A percentile compares a stretch with the other conserved stretches of the same genome.
These are phyloP conservation scores for Heimioporus sp. DNA, from an alignment of 768 basidiomycete genomes.

Conservation along the genomic window DNA sequence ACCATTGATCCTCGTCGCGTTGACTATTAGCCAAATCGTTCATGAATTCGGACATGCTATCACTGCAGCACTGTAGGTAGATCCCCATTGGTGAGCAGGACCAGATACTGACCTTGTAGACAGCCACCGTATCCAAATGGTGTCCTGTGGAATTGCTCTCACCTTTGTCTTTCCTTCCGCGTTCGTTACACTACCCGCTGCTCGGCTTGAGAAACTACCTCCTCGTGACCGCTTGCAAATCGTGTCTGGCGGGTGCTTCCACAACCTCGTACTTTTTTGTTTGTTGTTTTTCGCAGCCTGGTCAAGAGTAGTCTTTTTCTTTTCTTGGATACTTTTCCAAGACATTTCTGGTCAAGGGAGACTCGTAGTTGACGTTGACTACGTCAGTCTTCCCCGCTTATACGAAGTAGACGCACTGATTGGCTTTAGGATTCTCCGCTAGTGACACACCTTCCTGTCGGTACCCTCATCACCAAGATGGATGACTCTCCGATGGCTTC, in stretches of 20 bases:
- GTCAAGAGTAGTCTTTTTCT: conserved; percentile 24
- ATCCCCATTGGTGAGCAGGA: neutral
- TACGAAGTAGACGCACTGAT: conserved; percentile 3
- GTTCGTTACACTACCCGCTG: conserved; percentile 61
- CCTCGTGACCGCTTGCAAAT: conserved; percentile 52
- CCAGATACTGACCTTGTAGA: neutral
- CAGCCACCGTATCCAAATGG: conserved; percentile 66
- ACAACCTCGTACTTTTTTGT: conserved; percentile 66
- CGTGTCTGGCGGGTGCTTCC: conserved; percentile 71
- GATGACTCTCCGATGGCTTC: conserved; percentile 56
- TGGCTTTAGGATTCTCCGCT: conserved; percentile 58
- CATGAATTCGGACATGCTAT: conserved; percentile 84
- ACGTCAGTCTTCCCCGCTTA: conserved; percentile 38
- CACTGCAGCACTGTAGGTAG: conserved; percentile 66
- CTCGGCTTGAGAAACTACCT: conserved; percentile 38
- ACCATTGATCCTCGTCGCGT: conserved; percentile 59
- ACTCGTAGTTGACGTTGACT: conserved; percentile 52
- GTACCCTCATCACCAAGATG: conserved; percentile 59
- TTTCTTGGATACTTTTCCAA: conserved; percentile 43
- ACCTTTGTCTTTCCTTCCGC: conserved; percentile 69
- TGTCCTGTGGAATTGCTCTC: conserved; percentile 59
- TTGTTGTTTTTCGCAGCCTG: conserved; percentile 40
- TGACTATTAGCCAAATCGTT: conserved; percentile 63
- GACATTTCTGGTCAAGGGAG: conserved; percentile 52
- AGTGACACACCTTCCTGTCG: conserved; percentile 49